phyloP scores from a whole-genome alignment of 768 basidiomycete genomes.

The Russula sp. region DNA sequence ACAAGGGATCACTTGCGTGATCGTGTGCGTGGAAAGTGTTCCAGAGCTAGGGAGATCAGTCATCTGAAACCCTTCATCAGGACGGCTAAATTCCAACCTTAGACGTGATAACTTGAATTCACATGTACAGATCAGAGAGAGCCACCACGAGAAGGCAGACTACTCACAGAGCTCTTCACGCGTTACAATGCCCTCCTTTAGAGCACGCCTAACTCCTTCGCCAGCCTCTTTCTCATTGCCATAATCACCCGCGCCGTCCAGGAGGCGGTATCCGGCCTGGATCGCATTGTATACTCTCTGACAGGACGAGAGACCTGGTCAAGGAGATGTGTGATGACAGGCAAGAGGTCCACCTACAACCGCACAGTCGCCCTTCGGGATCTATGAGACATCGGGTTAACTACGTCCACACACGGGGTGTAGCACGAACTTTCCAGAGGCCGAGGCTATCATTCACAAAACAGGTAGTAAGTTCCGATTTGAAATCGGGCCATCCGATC shows the following conservation, averaged over 20 bases:
- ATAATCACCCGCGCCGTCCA: conserved; percentile 84
- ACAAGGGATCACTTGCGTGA: conserved; percentile 42
- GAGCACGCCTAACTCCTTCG: conserved; percentile 69
- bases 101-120: conserved; percentile 64
- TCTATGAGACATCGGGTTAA: conserved; percentile 31
- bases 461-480: conserved; percentile 2
- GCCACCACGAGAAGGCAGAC: background rate
- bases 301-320: conserved; percentile 1
- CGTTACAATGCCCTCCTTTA: conserved; percentile 76
- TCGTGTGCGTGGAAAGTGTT: conserved; percentile 83
- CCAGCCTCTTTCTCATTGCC: conserved; percentile 88
- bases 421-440: conserved; percentile 55
- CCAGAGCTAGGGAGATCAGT: conserved; percentile 52
- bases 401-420: background rate
- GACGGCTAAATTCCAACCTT: conserved; percentile 42
- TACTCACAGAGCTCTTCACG: conserved; percentile 79
- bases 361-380: conserved; percentile 54
- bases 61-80: background rate
- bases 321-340: background rate
- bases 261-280: conserved; percentile 79
- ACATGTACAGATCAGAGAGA: background rate
- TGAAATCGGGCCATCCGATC: conserved; percentile 1
- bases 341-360: conserved; percentile 35
- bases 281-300: conserved; percentile 82
- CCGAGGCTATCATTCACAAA: conserved; percentile 44